A percentile compares a stretch with the other conserved stretches of the same genome.
These are phyloP conservation scores for Colletotrichum costaricense DNA, from an alignment of 2,329 filamentous ascomycete genomes.

Conservation along the genomic window DNA sequence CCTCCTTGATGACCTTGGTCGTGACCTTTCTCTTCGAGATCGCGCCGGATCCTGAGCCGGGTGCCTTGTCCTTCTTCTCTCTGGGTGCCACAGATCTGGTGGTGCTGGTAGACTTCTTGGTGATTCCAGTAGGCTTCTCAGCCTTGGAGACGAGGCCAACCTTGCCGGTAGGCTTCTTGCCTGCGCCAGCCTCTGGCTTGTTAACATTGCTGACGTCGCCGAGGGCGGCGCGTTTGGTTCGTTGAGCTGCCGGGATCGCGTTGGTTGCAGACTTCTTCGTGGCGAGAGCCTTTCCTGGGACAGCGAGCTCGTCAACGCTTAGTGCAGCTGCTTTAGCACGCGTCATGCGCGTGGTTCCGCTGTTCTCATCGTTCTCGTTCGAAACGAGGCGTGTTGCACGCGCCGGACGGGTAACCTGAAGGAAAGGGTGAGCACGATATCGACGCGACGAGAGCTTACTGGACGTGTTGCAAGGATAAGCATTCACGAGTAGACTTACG, in stretches of 20 bases:
- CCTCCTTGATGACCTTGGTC: constrained; percentile 73
- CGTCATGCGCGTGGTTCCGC: constrained; percentile 83
- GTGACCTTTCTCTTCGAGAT: constrained; percentile 59
- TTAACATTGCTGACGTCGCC: constrained; percentile 96
- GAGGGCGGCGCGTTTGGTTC: constrained; percentile 82
- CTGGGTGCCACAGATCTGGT: constrained; percentile 75
- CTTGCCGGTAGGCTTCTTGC: constrained; percentile 80
- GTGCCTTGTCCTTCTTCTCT: constrained; percentile 77
- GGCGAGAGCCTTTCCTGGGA: constrained; percentile 74
- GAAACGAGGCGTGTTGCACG: constrained; percentile 77
- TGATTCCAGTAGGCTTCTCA: constrained; percentile 82
- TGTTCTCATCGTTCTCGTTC: constrained; percentile 97
- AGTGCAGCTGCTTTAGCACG: constrained; percentile 89
- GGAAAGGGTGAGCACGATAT: constrained; percentile 40
- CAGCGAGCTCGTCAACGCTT: constrained; percentile 71
- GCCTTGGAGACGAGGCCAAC: constrained; percentile 81
- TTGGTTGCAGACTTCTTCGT: constrained; percentile 73
- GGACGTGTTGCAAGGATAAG: background rate
- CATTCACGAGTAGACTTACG: constrained; percentile 44
- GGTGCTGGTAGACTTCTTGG: constrained; percentile 73
- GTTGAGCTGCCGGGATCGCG: constrained; percentile 58
- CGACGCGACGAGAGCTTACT: constrained; percentile 17
- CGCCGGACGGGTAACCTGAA: constrained; percentile 72
- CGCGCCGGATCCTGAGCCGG: constrained; percentile 77
- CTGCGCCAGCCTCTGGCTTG: constrained; percentile 78